Conservation (phyloP, 345 rosid genomes). For the Euphorbia tirucalli region DNA sequence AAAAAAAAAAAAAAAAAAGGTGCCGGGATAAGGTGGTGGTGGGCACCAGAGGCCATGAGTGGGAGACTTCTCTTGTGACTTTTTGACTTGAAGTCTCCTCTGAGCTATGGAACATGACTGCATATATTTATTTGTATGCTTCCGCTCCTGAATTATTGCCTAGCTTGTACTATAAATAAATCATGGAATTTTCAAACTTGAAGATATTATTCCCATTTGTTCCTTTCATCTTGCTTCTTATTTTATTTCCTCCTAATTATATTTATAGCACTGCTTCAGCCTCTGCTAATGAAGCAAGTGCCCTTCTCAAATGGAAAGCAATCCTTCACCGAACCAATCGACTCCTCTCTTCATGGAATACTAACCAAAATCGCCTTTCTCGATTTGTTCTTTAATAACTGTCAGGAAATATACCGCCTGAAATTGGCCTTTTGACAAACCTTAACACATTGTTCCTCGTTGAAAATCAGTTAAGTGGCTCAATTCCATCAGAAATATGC, state of each 20-base stretch:
- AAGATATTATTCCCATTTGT: too few species aligned
- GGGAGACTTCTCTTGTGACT: too few species aligned
- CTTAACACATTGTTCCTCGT: conserved; percentile 14
- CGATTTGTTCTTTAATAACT: not conserved
- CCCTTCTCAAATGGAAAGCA: conserved; percentile 35
- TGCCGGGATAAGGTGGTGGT: too few species aligned
- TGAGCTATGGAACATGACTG: too few species aligned
- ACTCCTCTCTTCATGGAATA: conserved; percentile 22
- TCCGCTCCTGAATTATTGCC: too few species aligned
- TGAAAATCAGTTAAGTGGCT: conserved; percentile 13
- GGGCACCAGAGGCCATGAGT: too few species aligned
- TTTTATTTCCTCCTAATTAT: not conserved
- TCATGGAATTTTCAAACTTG: too few species aligned
- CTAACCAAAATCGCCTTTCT: not conserved
- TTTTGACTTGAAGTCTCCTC: too few species aligned
- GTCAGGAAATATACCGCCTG: not conserved
- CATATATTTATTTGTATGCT: too few species aligned
- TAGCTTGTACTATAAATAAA: too few species aligned
- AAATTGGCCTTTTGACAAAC: conserved; percentile 5
- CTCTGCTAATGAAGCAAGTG: conserved; percentile 7
- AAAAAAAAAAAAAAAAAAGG: too few species aligned
- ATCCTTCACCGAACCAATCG: conserved; percentile 17
- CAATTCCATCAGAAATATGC: conserved; percentile 23
- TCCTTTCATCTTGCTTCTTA: not conserved
- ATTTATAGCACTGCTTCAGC: not conserved